A percentile compares a stretch with the other conserved stretches of the same genome.
Evolutionary conservation across 441 rosid species (phyloP).

Genomic region (Pelargonium myrrhifolium): DNA sequence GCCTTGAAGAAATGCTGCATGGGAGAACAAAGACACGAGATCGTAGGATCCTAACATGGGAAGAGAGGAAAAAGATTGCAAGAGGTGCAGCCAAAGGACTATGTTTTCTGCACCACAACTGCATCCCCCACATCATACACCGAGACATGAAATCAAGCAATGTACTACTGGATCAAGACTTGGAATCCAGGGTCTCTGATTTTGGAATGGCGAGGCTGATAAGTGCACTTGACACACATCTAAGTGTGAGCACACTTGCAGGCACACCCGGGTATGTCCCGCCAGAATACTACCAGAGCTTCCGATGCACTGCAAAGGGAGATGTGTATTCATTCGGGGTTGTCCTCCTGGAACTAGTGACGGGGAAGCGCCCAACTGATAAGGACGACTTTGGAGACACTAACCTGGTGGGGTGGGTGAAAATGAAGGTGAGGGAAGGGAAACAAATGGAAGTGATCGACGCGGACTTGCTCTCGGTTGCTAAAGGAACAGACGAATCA

Average conservation of each 20-base stretch:
- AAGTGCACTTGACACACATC: constrained; percentile 89
- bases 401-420: constrained; percentile 91
- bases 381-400: constrained; percentile 97
- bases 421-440: constrained; percentile 82
- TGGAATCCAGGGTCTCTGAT: constrained; percentile 93
- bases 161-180: constrained; percentile 67
- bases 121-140: constrained; percentile 95
- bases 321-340: constrained; percentile 94
- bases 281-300: constrained; percentile 92
- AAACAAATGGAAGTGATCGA: constrained; percentile 93
- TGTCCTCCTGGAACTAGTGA: constrained; percentile 69
- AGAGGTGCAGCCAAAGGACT: constrained; percentile 93
- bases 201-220: constrained; percentile 98
- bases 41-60: constrained; percentile 60
- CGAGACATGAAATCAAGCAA: constrained; percentile 96
- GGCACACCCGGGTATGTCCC: constrained; percentile 98
- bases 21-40: constrained; percentile 59
- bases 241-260: constrained; percentile 89
- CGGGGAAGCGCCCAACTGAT: constrained; percentile 87
- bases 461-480: constrained; percentile 44
- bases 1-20: constrained; percentile 87
- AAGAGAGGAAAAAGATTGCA: constrained; percentile 75
- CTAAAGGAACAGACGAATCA: constrained; percentile 39
- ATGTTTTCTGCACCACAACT: constrained; percentile 87
- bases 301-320: constrained; percentile 87